Conservation (phyloP, 2,329 filamentous ascomycete genomes). For the Fusarium sp. region DNA sequence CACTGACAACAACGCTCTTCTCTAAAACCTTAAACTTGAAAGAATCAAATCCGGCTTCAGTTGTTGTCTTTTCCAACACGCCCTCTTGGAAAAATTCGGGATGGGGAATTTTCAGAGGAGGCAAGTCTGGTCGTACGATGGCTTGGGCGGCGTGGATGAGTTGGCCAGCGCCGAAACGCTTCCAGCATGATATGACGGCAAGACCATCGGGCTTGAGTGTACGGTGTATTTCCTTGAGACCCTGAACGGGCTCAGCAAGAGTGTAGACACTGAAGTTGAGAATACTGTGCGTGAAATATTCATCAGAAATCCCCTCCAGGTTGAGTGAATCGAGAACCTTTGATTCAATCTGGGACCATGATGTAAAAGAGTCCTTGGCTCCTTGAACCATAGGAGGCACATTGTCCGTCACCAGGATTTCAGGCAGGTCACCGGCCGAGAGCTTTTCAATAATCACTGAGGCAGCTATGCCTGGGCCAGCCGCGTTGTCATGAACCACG, state of each 20-base stretch:
- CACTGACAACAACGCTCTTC: constrained; percentile 27
- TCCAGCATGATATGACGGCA: constrained; percentile 44
- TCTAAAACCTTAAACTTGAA: constrained; percentile 19
- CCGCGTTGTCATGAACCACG: constrained; percentile 50
- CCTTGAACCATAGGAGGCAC: constrained; percentile 35
- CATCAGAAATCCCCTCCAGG: constrained; percentile 34
- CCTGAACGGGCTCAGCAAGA: constrained; percentile 39
- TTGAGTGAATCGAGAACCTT: constrained; percentile 37
- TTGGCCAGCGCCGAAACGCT: constrained; percentile 42
- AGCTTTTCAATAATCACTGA: constrained; percentile 40
- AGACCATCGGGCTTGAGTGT: constrained; percentile 48
- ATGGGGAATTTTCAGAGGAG: constrained; percentile 42
- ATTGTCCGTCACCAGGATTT: constrained; percentile 38
- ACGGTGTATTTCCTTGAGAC: constrained; percentile 47
- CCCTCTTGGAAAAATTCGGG: constrained; percentile 45
- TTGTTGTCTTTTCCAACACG: constrained; percentile 31
- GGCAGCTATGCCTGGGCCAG: constrained; percentile 49
- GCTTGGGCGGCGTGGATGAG: constrained; percentile 48
- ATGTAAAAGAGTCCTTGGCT: constrained; percentile 26
- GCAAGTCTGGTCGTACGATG: constrained; percentile 45
- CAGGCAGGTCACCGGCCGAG: not conserved
- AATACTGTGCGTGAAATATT: constrained; percentile 45
- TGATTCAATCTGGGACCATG: constrained; percentile 13
- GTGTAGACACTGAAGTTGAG: constrained; percentile 51
- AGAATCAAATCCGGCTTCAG: constrained; percentile 43